Conservation (phyloP, 1,284 basidiomycete genomes). For the Coniophora puteana region DNA sequence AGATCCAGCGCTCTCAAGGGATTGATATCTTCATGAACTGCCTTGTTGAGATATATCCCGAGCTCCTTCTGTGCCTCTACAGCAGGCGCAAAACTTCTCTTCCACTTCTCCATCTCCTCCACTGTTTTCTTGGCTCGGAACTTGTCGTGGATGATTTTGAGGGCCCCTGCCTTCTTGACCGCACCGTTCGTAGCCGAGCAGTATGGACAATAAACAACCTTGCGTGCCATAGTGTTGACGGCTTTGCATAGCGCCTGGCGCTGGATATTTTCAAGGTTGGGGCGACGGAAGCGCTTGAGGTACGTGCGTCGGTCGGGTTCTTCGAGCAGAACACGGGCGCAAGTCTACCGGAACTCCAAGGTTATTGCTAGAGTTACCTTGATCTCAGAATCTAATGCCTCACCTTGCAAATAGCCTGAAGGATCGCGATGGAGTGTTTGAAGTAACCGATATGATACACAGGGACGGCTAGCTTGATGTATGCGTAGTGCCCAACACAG, state of each 20-base stretch:
- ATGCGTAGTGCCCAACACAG: constrained; percentile 97
- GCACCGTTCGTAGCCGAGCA: constrained; percentile 93
- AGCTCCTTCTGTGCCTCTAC: constrained; percentile 88
- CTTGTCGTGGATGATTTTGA: constrained; percentile 98
- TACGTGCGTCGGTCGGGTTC: constrained; percentile 84
- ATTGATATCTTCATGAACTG: constrained; percentile 91
- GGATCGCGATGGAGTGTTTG: constrained; percentile 89
- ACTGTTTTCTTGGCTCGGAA: constrained; percentile 94
- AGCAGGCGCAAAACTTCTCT: constrained; percentile 80
- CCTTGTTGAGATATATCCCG: constrained; percentile 82
- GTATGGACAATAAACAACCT: constrained; percentile 90
- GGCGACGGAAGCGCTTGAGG: constrained; percentile 86
- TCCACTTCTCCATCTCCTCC: constrained; percentile 87
- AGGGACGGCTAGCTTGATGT: constrained; percentile 93
- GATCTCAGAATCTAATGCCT: constrained; percentile 14
- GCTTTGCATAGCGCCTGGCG: constrained; percentile 84
- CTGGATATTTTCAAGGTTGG: constrained; percentile 92
- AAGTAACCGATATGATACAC: constrained; percentile 99
- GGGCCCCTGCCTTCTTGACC: constrained; percentile 93
- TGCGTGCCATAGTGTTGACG: constrained; percentile 88
- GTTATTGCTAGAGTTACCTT: constrained; percentile 3
- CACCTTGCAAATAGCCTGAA: constrained; percentile 97
- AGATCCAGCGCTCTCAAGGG: constrained; percentile 92
- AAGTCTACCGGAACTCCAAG: constrained; percentile 70
- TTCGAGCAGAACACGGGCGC: constrained; percentile 90